Evolutionary conservation across 2,329 filamentous ascomycete species (phyloP).

Genomic region (Juglanconis sp.): DNA sequence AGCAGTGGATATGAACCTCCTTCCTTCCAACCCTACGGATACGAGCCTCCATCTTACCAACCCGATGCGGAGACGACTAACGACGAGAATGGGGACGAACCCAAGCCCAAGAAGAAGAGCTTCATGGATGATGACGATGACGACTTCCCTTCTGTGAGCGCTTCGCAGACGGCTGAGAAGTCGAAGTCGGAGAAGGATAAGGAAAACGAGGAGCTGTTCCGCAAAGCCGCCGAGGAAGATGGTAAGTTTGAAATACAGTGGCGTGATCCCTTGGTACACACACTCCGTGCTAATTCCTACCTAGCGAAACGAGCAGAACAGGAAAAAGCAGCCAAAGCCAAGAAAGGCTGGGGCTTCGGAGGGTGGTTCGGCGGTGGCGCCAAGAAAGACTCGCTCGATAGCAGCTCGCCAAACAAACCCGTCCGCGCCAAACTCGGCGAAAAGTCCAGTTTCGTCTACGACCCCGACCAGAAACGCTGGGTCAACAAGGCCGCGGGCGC

Average conservation of each 20-base stretch:
- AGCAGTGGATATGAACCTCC: constrained; percentile 57
- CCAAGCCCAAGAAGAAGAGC: constrained; percentile 69
- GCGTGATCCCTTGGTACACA: constrained; percentile 15
- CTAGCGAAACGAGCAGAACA: constrained; percentile 60
- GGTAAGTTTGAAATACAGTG: constrained; percentile 42
- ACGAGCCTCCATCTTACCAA: constrained; percentile 55
- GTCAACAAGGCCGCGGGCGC: constrained; percentile 88
- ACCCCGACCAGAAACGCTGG: constrained; percentile 96
- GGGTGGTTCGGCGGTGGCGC: constrained; percentile 77
- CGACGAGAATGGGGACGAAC: constrained; percentile 47
- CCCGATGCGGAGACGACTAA: constrained; percentile 42
- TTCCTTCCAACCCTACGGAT: constrained; percentile 57
- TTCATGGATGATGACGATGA: constrained; percentile 82
- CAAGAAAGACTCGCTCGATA: constrained; percentile 57
- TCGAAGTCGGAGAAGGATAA: constrained; percentile 67
- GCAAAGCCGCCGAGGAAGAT: constrained; percentile 75
- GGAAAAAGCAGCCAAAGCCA: constrained; percentile 46
- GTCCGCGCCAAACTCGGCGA: constrained; percentile 93
- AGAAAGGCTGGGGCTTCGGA: constrained; percentile 75
- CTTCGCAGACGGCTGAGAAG: constrained; percentile 51
- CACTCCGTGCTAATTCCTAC: neutral
- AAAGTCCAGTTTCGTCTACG: constrained; percentile 88
- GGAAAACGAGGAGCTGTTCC: constrained; percentile 82
- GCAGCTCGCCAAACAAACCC: constrained; percentile 54
- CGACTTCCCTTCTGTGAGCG: constrained; percentile 51